Evolutionary conservation across 371 early-diverging fungal species (phyloP).

Genomic region (Syncephalastrum contaminatum): DNA sequence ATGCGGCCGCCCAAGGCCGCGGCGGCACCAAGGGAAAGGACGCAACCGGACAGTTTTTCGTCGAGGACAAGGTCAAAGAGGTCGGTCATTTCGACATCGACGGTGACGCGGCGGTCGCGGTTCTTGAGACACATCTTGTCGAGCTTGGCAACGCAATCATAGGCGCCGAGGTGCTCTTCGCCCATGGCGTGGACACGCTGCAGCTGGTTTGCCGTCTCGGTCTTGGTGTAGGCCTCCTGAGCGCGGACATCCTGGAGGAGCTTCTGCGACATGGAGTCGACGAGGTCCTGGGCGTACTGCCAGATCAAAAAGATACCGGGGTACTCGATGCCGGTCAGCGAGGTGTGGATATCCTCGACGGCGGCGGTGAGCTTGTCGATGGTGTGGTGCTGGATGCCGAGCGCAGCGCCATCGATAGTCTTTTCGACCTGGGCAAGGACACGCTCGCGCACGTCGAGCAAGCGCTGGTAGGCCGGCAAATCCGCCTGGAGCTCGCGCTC

Average conservation of each 20-base stretch:
- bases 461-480: constrained; percentile 55
- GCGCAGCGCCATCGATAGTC: constrained; percentile 65
- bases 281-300: constrained; percentile 82
- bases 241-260: constrained; percentile 61
- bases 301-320: constrained; percentile 79
- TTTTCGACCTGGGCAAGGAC: constrained; percentile 67
- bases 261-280: constrained; percentile 64
- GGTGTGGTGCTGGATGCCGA: constrained; percentile 53
- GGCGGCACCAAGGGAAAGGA: constrained; percentile 37
- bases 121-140: constrained; percentile 50
- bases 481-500: constrained; percentile 50
- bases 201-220: constrained; percentile 59
- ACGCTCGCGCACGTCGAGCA: constrained; percentile 52
- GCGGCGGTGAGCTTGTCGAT: constrained; percentile 52
- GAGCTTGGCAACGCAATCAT: constrained; percentile 39
- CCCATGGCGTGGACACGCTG: constrained; percentile 65
- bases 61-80: constrained; percentile 63
- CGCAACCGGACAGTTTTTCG: constrained; percentile 53
- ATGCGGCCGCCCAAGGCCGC: constrained; percentile 49
- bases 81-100: constrained; percentile 67
- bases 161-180: constrained; percentile 49
- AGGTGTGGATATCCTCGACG: constrained; percentile 63
- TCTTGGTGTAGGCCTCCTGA: constrained; percentile 69
- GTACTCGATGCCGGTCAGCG: constrained; percentile 71
- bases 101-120: constrained; percentile 42